Base-by-base conservation (phyloP, 2,329 filamentous ascomycete species). In the Aspergillus sp. region DNA sequence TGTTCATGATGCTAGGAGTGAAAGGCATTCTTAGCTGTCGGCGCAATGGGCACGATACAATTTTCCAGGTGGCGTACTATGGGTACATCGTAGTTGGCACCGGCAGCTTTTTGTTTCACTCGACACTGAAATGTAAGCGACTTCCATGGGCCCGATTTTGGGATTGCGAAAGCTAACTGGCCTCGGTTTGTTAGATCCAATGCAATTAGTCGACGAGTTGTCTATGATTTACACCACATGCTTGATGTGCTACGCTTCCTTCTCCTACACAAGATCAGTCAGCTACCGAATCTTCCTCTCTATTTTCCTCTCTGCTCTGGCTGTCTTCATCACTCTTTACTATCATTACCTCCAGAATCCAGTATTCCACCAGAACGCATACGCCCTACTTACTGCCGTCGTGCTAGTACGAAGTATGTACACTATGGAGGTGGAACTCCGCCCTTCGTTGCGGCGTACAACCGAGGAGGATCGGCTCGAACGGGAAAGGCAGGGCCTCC, bases 301-400 rank as follows among this genome's bases (percentile, higher is more conserved):
- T 7, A 41, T 86, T 4, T 79, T 78, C 14, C 79, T 90, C 9
- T 69, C 85, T 6, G 74, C 74, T 9, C 72, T 87, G 31, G 80
- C 84, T n/a, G 73, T 77, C 39, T 89, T 87, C 67, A 93, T 96
- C 71, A 95, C 91, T 14, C 80, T 89, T 41, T 85, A 89, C 73
- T 96, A 96, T 74, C 89, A 92, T 69, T 86, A 90, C 61, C 85
- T 92, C 15, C 90, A 93, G 70, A 87, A 96, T 63, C 90, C 91
- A 0, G 79, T 85, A 1, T 96, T 96, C 73, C 91, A 96, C 75
- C 90, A 96, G 71, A 87, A 86, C 60, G 88, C 88, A 4, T 96
- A 92, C 66, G 90, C 86, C 2, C 69, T 89, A 3, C 77, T 96
- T 44, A 95, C 90, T 0, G 81, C 82, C 5, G 79, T 86, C 43